Evolutionary conservation across 768 basidiomycete genomes (phyloP).

Genomic region (Sarcodon aspratus): DNA sequence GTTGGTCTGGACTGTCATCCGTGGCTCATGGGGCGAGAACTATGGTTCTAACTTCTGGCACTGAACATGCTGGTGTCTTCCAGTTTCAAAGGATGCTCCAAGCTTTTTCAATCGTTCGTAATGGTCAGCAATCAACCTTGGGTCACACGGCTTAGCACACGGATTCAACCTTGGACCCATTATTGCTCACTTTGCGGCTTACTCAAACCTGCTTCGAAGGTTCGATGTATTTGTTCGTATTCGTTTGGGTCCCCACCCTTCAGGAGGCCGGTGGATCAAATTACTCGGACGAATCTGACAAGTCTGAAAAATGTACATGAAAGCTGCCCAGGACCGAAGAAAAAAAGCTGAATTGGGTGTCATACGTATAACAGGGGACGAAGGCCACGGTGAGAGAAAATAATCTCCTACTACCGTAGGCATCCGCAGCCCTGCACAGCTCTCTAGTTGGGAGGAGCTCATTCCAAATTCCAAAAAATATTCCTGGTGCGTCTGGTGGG

Average conservation of each 20-base stretch:
- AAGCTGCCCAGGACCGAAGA: too few relatives aligned
- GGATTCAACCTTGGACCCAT: conserved; percentile 30
- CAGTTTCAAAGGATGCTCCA: conserved; percentile 40
- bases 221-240: conserved; percentile 79
- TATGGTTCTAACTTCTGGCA: conserved; percentile 40
- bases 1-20: conserved; percentile 46
- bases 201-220: conserved; percentile 79
- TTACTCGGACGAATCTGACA: too few relatives aligned
- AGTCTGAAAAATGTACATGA: too few relatives aligned
- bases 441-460: too few relatives aligned
- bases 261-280: conserved; percentile 59
- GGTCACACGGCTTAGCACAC: not conserved
- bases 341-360: too few relatives aligned
- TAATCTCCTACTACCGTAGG: too few relatives aligned
- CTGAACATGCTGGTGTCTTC: conserved; percentile 26
- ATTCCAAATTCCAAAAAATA: too few relatives aligned
- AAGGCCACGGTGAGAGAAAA: too few relatives aligned
- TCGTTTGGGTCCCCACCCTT: conserved; percentile 70
- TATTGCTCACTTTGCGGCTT: conserved; percentile 53
- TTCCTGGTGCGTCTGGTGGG: too few relatives aligned
- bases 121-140: conserved; percentile 22
- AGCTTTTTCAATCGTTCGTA: conserved; percentile 46
- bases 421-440: too few relatives aligned
- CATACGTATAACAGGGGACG: too few relatives aligned
- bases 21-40: conserved; percentile 55